Base-by-base conservation (phyloP, 2,329 filamentous ascomycete genomes). In the Diaporthe sp. region DNA sequence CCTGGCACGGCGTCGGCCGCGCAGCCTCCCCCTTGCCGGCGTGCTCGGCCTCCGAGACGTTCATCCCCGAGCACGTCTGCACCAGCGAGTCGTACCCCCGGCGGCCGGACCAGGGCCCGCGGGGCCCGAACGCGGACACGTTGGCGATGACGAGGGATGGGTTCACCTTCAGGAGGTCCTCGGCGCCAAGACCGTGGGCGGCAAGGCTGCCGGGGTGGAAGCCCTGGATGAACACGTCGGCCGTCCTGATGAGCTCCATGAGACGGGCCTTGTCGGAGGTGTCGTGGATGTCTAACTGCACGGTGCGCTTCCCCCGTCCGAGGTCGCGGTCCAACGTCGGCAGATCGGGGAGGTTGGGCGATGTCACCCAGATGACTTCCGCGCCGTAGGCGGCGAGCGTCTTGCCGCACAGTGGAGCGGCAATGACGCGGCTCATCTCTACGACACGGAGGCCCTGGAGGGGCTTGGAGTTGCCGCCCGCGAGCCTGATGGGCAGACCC, bases 321-420 rank as follows among this genome's bases (percentile, higher is more conserved):
- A 67, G 37, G 28, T 68, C 63, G 20, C 63, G 47, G 28, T 68
- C 63, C 6, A 68, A 37, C 10, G 63, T 25, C 6, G 63, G 63
- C 13, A 68, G 31, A 7, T 68, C 63, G 3, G 63, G 44, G 0
- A 68, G 31, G 44, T 25, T 51, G 4, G 63, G 63, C 12, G 47
- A 53, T 1, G 63, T 68, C 12, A 68, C 31, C 63, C 63, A 68
- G 20, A 68, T 68, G 22, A 68, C 47, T 6, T 68, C 47, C 8
- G 63, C 63, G 31, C 63, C 63, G 12, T 68, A 37, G 1, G 47
- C 63, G 22, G 63, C 63, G 28, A 68, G 31, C 0, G 47, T 53
- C 63, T 68, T 68, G 20, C 63, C 63, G 31, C 63, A 68, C 22
- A 68, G 22, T 2, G 63, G 63, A 1, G 63, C 63, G 0, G 63